Evolutionary conservation across 2,329 filamentous ascomycete species (phyloP).

Genomic region (Hirsutella thompsonii): DNA sequence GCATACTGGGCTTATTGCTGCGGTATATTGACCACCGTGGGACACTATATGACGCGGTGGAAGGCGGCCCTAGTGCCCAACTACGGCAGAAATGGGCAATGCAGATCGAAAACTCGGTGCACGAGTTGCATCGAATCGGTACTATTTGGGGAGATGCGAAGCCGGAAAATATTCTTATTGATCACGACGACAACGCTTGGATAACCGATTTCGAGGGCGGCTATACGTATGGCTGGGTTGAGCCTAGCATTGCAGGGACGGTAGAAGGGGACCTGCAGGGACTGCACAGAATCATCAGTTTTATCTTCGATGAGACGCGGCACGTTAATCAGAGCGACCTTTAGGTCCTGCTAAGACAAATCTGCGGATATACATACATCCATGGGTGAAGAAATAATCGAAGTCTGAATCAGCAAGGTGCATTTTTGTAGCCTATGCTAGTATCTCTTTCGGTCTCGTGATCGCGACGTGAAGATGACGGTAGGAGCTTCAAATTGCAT

Average conservation of each 20-base stretch:
- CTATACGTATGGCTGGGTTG: constrained; percentile 1
- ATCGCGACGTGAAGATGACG: too few relatives aligned
- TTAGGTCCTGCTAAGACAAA: too few relatives aligned
- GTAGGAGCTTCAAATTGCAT: too few relatives aligned
- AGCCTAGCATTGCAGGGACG: background rate
- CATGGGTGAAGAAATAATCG: too few relatives aligned
- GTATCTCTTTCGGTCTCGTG: background rate
- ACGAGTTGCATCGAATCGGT: background rate
- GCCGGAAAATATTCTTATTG: background rate
- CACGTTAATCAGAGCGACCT: background rate
- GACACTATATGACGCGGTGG: background rate
- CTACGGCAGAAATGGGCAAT: background rate
- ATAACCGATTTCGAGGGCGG: background rate
- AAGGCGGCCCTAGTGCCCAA: background rate
- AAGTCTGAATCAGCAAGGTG: too few relatives aligned
- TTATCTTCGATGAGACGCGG: background rate
- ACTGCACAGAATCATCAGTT: background rate
- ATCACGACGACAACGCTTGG: background rate
- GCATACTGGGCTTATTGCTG: background rate
- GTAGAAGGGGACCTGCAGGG: constrained; percentile 1
- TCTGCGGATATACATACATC: too few relatives aligned
- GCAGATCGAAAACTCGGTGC: background rate
- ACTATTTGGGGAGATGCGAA: background rate
- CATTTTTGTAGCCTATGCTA: too few relatives aligned
- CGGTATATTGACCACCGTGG: background rate